Evolutionary conservation across 164 flowering plant genomes (phyloP).

Genomic region (Nymphaea colorata): DNA sequence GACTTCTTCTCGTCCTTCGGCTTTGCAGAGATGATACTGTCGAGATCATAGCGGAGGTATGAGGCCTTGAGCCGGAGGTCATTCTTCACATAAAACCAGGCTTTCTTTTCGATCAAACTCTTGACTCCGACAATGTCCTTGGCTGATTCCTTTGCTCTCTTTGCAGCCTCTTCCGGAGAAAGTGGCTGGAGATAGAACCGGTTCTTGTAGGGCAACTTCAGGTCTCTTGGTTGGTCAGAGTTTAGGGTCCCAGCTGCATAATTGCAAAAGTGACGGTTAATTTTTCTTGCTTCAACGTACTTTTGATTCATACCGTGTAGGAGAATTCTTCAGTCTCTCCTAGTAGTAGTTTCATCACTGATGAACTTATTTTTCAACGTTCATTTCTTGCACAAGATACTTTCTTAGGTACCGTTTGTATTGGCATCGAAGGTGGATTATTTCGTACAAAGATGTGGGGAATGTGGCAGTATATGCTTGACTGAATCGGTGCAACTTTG

Average conservation of each 20-base stretch:
- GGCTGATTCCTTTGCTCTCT: conserved; percentile 79
- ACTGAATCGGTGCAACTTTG: too few species aligned
- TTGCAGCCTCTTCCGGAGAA: conserved; percentile 50
- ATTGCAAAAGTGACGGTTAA: not conserved
- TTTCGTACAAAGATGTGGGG: too few species aligned
- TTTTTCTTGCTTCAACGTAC: too few species aligned
- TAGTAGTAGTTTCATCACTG: too few species aligned
- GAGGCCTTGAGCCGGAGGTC: conserved; percentile 66
- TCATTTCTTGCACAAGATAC: too few species aligned
- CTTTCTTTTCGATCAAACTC: conserved; percentile 69
- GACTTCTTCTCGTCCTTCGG: conserved; percentile 65
- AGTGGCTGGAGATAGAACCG: conserved; percentile 79
- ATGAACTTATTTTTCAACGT: too few species aligned
- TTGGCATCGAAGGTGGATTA: too few species aligned
- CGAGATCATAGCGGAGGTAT: conserved; percentile 86
- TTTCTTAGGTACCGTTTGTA: too few species aligned
- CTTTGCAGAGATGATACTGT: conserved; percentile 71
- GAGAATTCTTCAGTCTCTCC: too few species aligned
- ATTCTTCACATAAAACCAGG: conserved; percentile 83
- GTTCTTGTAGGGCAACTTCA: conserved; percentile 48
- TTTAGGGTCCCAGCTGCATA: conserved; percentile 79
- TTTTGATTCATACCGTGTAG: too few species aligned
- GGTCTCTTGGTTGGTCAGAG: conserved; percentile 80
- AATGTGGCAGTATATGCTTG: too few species aligned
- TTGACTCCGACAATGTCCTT: conserved; percentile 76